Percentiles rank a stretch among this genome's conserved stretches.
These are phyloP conservation scores for Fusarium penzigii DNA, from an alignment of 2,329 filamentous ascomycete genomes.

Conservation along the genomic window DNA sequence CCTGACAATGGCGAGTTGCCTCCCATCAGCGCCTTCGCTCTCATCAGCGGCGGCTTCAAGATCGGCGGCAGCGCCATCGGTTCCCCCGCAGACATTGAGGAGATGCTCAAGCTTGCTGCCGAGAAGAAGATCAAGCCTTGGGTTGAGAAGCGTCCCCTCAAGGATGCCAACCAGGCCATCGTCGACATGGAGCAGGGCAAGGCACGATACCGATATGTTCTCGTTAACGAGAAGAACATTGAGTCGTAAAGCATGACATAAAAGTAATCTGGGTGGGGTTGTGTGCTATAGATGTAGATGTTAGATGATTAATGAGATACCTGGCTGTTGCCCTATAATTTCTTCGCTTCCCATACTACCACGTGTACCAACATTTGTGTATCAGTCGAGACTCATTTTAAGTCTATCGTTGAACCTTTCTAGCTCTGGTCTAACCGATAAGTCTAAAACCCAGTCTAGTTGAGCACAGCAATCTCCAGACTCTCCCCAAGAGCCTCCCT, in stretches of 20 bases:
- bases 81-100: slow-evolving; percentile 52
- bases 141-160: slow-evolving; percentile 54
- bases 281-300: no score
- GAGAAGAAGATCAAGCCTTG: slow-evolving; percentile 56
- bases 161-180: slow-evolving; percentile 52
- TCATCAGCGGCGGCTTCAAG: slow-evolving; percentile 25
- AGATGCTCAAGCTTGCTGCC: slow-evolving; percentile 58
- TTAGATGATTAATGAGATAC: no score
- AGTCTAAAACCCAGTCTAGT: no score
- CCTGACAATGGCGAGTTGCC: slow-evolving; percentile 3
- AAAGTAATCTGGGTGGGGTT: no score
- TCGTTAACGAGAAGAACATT: slow-evolving; percentile 38
- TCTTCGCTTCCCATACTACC: no score
- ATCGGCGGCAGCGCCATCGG: slow-evolving; percentile 48
- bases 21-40: slow-evolving; percentile 6
- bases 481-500: background rate
- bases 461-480: no score
- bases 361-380: no score
- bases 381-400: no score
- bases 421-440: no score
- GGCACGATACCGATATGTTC: slow-evolving; percentile 46
- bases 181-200: slow-evolving; percentile 56
- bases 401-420: no score
- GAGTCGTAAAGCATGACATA: background rate
- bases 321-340: no score